Conservation (phyloP, 352 stramenopile species). For the Phytophthora capsici region DNA sequence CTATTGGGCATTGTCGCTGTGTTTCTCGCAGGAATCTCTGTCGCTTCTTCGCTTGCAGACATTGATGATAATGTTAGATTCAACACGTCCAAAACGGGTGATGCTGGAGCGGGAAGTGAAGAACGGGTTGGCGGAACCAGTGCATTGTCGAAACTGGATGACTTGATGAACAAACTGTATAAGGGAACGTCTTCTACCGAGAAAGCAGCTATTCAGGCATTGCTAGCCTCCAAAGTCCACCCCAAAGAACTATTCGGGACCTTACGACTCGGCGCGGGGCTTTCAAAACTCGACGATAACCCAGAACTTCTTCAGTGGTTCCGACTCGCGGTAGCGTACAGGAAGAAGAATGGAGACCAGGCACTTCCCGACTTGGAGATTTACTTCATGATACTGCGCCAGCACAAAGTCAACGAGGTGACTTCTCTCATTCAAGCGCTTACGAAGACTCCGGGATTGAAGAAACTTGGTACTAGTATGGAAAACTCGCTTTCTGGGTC, state of each 20-base stretch:
- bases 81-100: neutral
- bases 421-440: neutral
- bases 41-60: no score
- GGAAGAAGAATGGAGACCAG: neutral
- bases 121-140: neutral
- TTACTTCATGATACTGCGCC: neutral
- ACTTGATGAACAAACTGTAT: neutral
- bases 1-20: no score
- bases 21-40: no score
- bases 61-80: neutral
- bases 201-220: neutral
- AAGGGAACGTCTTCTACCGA: neutral
- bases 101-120: neutral
- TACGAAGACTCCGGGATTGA: neutral
- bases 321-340: neutral
- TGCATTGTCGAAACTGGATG: neutral
- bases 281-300: neutral
- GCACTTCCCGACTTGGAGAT: neutral
- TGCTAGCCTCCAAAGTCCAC: neutral
- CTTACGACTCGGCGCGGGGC: neutral
- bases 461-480: neutral
- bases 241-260: neutral
- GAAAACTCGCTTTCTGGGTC: neutral
- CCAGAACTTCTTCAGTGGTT: slow-evolving; percentile 1
- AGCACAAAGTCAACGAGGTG: neutral